Evolutionary conservation across 2,329 filamentous ascomycete genomes (phyloP), one percentile per base, ranked within the genome.

Genomic region (Dactylellina cionopaga): DNA sequence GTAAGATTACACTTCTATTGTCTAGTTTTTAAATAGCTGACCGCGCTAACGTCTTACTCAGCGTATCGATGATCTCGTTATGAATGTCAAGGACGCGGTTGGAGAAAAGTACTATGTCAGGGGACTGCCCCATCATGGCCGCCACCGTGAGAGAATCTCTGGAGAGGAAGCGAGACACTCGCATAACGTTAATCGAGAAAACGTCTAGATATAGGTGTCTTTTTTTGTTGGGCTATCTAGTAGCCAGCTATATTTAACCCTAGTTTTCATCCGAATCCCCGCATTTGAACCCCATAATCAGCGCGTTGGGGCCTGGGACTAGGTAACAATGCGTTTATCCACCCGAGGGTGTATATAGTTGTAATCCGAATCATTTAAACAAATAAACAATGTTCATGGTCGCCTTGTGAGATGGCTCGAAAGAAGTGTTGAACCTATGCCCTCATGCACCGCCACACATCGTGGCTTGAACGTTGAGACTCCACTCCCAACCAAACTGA

Each of bases 31-130:
- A 5, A 4, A 37, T 6, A 6, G 5, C 10, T 19, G 11, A 13
- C 22, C 19, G 15, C 1, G 22, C 58, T 59, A 47, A 59, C 17
- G 27, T 29, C 1, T 29, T n/a, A 13, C 10, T n/a, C 13, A 72
- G 68, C 68, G 68, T n/a, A 65, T 72, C 17, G 68, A 72, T n/a
- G 68, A 72, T 22, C 59, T 72, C 5, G 68, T 72, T n/a, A 65
- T 72, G 25, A 58, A 46, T 19, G 33, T 72, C 7, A 72, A 72
- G 27, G 59, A 52, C 13, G 68, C 68, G 11, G 68, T 72, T 10
- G 68, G 68, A 35, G 68, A 72, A 29, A 72, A 65, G 19, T 47
- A 64, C 25, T 60, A 54, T 25, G 37, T 72, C 3, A 39, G 19
- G 27, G 68, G 68, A n/a, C 22, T 72, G 2, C 29, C 59, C 1